A percentile compares a stretch with the other conserved stretches of the same genome.
These are phyloP conservation scores for Xylariaceae sp. DNA, from an alignment of 2,329 filamentous ascomycete species.

Conservation along the genomic window DNA sequence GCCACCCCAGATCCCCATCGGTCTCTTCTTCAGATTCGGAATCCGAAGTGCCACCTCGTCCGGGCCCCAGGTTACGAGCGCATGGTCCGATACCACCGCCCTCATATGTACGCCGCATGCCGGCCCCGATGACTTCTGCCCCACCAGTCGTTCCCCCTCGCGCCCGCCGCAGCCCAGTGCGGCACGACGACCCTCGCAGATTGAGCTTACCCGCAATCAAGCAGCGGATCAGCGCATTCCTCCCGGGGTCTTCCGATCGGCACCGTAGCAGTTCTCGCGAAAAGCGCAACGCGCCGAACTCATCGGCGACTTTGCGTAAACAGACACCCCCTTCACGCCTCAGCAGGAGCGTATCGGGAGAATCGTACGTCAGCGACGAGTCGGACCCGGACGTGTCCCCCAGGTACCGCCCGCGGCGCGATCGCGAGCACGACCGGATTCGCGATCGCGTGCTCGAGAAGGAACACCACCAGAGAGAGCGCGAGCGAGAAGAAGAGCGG, in stretches of 20 bases:
- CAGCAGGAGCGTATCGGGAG: conserved; percentile 34
- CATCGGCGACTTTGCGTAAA: conserved; percentile 23
- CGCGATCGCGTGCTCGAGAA: conserved; percentile 27
- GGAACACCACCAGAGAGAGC: conserved; percentile 29
- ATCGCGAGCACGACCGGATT: conserved; percentile 32
- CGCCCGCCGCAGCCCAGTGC: conserved; percentile 28
- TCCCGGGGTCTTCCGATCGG: conserved; percentile 31
- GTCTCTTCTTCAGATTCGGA: conserved; percentile 29
- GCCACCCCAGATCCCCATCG: conserved; percentile 31
- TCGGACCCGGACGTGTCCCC: conserved; percentile 31
- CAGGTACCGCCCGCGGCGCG: conserved; percentile 27
- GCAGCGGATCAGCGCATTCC: conserved; percentile 32
- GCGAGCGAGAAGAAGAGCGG: conserved; percentile 31
- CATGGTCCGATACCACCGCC: conserved; percentile 26
- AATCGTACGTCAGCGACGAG: conserved; percentile 34
- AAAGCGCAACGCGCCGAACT: conserved; percentile 15
- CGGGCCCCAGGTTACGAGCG: conserved; percentile 24
- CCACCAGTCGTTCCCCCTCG: conserved; percentile 20
- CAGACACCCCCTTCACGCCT: conserved; percentile 27
- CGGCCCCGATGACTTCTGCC: conserved; percentile 23
- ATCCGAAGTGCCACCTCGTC: conserved; percentile 24
- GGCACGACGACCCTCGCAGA: conserved; percentile 31
- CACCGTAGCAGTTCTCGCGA: conserved; percentile 39
- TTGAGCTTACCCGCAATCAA: conserved; percentile 35
- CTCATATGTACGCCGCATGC: conserved; percentile 26